Percentiles rank a stretch among this genome's conserved stretches.
phyloP scores from a whole-genome alignment of 805 yeast genomes.

The Pichia membranifaciens region DNA sequence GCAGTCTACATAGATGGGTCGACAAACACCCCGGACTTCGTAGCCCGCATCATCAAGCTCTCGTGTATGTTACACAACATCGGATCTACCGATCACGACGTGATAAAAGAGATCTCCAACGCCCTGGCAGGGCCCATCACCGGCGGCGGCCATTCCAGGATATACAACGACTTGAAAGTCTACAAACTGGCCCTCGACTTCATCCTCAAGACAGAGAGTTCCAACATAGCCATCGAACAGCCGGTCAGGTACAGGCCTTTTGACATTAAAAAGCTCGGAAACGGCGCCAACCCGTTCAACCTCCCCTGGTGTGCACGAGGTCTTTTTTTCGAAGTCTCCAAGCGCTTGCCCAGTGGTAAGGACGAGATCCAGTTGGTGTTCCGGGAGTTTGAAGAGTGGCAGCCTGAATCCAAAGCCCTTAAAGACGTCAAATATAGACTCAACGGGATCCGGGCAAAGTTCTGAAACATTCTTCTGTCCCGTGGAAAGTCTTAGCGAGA shows the following conservation, averaged over 20 bases:
- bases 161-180: conserved; percentile 80
- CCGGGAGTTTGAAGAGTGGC: conserved; percentile 76
- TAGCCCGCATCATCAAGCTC: conserved; percentile 64
- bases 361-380: conserved; percentile 56
- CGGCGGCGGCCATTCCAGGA: conserved; percentile 90
- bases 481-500: background rate
- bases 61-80: conserved; percentile 69
- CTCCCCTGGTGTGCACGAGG: conserved; percentile 94
- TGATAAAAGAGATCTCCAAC: conserved; percentile 74
- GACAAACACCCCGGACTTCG: conserved; percentile 73
- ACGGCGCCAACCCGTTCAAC: conserved; percentile 62
- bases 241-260: conserved; percentile 35
- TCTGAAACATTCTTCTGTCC: background rate
- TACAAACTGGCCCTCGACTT: conserved; percentile 74
- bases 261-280: conserved; percentile 58
- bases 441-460: conserved; percentile 31
- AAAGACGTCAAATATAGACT: conserved; percentile 71
- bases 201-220: conserved; percentile 60
- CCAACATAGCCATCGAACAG: conserved; percentile 20
- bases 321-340: conserved; percentile 49
- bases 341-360: conserved; percentile 36
- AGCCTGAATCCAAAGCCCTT: conserved; percentile 73
- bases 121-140: conserved; percentile 85
- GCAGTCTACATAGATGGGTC: conserved; percentile 86
- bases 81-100: conserved; percentile 81